These are phyloP conservation scores for Rasamsonia emersonii DNA, from an alignment of 2,329 filamentous ascomycete species.

Conservation along the genomic window DNA sequence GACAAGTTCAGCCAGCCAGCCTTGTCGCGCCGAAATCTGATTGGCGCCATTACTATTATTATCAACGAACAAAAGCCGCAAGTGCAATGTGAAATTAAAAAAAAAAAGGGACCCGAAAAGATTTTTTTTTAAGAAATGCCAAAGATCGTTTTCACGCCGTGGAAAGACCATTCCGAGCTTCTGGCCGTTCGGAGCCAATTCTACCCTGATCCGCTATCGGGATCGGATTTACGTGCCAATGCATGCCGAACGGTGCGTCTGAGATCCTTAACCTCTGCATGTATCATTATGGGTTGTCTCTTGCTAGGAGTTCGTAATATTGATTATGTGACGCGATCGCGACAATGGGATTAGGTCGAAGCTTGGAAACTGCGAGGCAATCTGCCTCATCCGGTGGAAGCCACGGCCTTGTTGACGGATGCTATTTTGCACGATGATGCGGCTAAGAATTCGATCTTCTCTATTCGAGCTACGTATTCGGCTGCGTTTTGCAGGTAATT, in stretches of 20 bases:
- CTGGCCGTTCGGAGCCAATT: conserved; percentile 30
- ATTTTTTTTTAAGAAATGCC: conserved; percentile 31
- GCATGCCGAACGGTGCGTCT: conserved; percentile 34
- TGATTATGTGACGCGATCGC: too few relatives aligned
- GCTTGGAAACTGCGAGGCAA: conserved; percentile 38
- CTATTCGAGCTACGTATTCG: conserved; percentile 36
- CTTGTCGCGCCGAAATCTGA: too few relatives aligned
- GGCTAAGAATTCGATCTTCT: conserved; percentile 33
- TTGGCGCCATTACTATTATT: too few relatives aligned
- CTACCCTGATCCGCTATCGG: conserved; percentile 26
- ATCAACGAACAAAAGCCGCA: too few relatives aligned
- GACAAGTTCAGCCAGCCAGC: too few relatives aligned
- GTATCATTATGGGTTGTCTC: too few relatives aligned
- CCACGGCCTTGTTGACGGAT: conserved; percentile 38
- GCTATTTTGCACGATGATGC: conserved; percentile 37
- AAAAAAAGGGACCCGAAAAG: too few relatives aligned
- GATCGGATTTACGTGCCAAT: conserved; percentile 28
- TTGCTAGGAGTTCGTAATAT: too few relatives aligned
- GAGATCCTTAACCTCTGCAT: too few relatives aligned
- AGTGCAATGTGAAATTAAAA: too few relatives aligned
- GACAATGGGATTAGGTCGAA: conserved; percentile 27
- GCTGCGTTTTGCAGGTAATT: conserved; percentile 38
- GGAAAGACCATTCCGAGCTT: conserved; percentile 31
- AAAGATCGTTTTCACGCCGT: conserved; percentile 33
- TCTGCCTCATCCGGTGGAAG: conserved; percentile 38